phyloP scores from a whole-genome alignment of 306 rosid genomes.

The Carpinus fangiana region DNA sequence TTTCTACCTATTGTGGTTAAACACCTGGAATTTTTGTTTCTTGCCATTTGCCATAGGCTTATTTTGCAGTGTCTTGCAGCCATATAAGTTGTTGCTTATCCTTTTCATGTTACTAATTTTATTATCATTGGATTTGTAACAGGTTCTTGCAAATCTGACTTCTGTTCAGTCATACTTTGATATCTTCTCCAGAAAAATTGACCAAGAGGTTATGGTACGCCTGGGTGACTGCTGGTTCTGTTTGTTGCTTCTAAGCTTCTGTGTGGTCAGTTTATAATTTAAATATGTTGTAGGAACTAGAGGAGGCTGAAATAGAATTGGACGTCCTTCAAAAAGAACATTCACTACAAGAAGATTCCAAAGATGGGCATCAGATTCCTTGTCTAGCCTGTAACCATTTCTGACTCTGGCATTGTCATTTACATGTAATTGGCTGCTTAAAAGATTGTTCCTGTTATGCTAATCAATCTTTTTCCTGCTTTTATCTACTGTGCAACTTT shows the following conservation, averaged over 20 bases:
- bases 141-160: constrained; percentile 80
- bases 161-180: constrained; percentile 79
- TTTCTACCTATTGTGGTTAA: neutral
- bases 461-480: constrained; percentile 6
- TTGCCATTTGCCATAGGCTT: neutral
- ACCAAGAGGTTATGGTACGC: constrained; percentile 68
- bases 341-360: constrained; percentile 42
- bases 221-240: constrained; percentile 22
- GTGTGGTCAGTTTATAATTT: constrained; percentile 22
- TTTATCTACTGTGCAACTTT: constrained; percentile 22
- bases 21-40: neutral
- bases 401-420: constrained; percentile 16
- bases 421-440: neutral
- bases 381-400: constrained; percentile 40
- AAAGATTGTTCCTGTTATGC: constrained; percentile 5
- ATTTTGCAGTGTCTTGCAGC: neutral
- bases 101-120: constrained; percentile 22
- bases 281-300: constrained; percentile 62
- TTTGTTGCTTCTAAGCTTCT: constrained; percentile 21
- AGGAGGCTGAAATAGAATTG: constrained; percentile 91
- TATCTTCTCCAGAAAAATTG: constrained; percentile 61
- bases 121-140: constrained; percentile 25
- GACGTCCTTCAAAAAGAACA: constrained; percentile 65
- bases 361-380: constrained; percentile 44
- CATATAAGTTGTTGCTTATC: constrained; percentile 7